These are phyloP conservation scores for Linnemannia zychae DNA, from an alignment of 192 early-diverging fungal species.

Conservation along the genomic window DNA sequence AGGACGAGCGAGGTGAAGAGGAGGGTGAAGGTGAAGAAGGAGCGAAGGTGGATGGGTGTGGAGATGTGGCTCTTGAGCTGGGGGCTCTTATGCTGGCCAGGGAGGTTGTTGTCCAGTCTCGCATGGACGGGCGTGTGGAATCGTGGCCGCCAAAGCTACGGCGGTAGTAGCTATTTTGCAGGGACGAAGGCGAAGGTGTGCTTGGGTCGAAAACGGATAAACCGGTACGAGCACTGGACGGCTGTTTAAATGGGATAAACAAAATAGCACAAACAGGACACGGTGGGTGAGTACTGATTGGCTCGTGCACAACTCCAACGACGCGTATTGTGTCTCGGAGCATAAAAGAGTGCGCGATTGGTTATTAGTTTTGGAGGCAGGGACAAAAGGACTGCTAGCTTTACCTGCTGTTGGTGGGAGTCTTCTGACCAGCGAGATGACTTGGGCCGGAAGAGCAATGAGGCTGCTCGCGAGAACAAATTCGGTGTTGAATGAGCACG, in stretches of 20 bases:
- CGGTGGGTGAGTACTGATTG: not conserved
- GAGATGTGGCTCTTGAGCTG: conserved; percentile 8
- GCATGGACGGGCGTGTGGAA: conserved; percentile 17
- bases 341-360: not conserved
- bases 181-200: not conserved
- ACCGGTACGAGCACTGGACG: not conserved
- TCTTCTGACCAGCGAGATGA: not conserved
- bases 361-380: too few species aligned
- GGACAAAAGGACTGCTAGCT: too few species aligned
- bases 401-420: not conserved
- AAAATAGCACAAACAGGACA: not conserved
- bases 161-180: not conserved
- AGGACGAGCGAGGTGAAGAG: not conserved
- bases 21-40: not conserved
- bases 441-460: not conserved
- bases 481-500: not conserved
- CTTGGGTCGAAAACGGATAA: not conserved
- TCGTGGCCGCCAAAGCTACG: not conserved
- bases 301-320: not conserved
- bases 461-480: not conserved
- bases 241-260: not conserved
- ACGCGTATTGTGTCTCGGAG: not conserved
- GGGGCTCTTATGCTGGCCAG: conserved; percentile 17
- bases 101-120: conserved; percentile 12
- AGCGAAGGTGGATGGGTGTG: not conserved